Evolutionary conservation across 768 basidiomycete genomes (phyloP).

Genomic region (Phylloporus rhodoxanthus): DNA sequence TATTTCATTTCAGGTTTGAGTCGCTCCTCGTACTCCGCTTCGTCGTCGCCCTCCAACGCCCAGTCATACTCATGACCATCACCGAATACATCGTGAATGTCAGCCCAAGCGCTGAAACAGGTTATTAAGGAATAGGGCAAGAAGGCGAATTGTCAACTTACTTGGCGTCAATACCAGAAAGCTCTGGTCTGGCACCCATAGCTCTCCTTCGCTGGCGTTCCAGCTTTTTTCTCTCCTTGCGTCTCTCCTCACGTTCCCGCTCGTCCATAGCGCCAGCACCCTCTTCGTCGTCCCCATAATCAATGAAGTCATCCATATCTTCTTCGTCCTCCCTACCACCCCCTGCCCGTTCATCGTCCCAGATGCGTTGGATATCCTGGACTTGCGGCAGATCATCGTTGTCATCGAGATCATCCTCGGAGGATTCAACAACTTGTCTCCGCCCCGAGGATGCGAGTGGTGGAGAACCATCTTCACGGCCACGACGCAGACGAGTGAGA

Average conservation of each 20-base stretch:
- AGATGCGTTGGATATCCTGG: slow-evolving; percentile 58
- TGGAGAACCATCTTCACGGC: slow-evolving; percentile 66
- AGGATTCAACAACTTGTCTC: slow-evolving; percentile 58
- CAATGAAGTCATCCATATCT: slow-evolving; percentile 71
- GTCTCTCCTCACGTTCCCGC: slow-evolving; percentile 68
- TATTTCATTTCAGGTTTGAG: slow-evolving; percentile 75
- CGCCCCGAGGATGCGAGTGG: slow-evolving; percentile 57
- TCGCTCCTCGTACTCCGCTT: slow-evolving; percentile 37
- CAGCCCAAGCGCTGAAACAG: slow-evolving; percentile 78
- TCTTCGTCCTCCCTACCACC: slow-evolving; percentile 49
- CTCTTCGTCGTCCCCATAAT: slow-evolving; percentile 75
- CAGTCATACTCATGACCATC: slow-evolving; percentile 95
- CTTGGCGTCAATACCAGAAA: slow-evolving; percentile 79
- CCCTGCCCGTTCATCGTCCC: slow-evolving; percentile 69
- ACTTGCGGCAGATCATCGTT: slow-evolving; percentile 48
- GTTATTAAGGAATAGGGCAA: slow-evolving; percentile 9
- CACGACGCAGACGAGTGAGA: slow-evolving; percentile 70
- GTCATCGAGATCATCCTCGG: slow-evolving; percentile 67
- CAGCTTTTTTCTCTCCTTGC: slow-evolving; percentile 57
- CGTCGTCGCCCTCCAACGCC: slow-evolving; percentile 82
- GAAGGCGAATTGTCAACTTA: slow-evolving; percentile 35
- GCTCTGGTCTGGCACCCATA: slow-evolving; percentile 59
- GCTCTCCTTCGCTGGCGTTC: slow-evolving; percentile 63
- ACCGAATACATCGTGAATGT: slow-evolving; percentile 94
- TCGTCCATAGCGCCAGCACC: slow-evolving; percentile 75